Conservation (phyloP, 768 basidiomycete species). For the Auriculariales sp. region DNA sequence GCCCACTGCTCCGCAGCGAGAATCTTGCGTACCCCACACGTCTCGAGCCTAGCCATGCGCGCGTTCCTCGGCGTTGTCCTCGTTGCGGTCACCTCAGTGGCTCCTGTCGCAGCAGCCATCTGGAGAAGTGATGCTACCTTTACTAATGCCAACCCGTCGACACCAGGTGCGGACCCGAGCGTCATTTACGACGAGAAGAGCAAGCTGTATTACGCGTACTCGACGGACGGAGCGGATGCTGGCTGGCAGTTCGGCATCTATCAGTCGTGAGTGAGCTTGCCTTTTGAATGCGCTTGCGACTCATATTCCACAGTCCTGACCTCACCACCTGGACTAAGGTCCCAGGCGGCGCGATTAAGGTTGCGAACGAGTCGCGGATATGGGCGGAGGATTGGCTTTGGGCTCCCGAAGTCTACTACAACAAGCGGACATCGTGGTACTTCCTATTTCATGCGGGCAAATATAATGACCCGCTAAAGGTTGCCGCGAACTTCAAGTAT, state of each 20-base stretch:
- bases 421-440: not conserved
- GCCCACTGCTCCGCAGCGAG: too few species aligned
- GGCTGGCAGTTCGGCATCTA: not conserved
- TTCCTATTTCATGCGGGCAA: not conserved
- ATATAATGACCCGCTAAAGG: not conserved
- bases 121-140: not conserved
- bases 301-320: too few species aligned
- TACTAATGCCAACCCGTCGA: not conserved
- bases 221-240: not conserved
- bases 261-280: too few species aligned
- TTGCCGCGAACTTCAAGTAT: not conserved
- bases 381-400: not conserved
- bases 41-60: too few species aligned
- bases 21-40: too few species aligned
- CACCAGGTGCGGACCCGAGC: not conserved
- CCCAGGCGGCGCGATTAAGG: not conserved
- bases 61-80: too few species aligned
- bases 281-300: too few species aligned
- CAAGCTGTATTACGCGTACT: not conserved
- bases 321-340: not conserved
- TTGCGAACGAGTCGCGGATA: not conserved
- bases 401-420: not conserved
- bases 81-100: too few species aligned
- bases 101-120: not conserved
- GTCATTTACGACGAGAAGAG: not conserved